phyloP scores from a whole-genome alignment of 106 monocot species.

The Allium sativum region DNA sequence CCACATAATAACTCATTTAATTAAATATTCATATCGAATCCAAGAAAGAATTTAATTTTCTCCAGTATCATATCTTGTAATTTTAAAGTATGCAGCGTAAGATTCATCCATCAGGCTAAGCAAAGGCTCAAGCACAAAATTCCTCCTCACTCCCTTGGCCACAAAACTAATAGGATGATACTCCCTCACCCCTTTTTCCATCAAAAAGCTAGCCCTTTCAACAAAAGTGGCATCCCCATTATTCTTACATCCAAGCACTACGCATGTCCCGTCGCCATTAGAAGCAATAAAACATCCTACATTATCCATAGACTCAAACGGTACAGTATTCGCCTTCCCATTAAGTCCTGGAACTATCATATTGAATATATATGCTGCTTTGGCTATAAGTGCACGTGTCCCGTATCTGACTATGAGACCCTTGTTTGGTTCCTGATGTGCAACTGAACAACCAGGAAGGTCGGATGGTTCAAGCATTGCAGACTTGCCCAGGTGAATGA shows the following conservation, averaged over 20 bases:
- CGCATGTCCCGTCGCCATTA: not conserved
- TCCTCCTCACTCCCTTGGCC: slow-evolving; percentile 36
- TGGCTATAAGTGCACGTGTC: slow-evolving; percentile 11
- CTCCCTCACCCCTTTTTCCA: slow-evolving; percentile 24
- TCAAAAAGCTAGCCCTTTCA: slow-evolving; percentile 36
- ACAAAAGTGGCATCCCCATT: slow-evolving; percentile 17
- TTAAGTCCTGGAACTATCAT: slow-evolving; percentile 38
- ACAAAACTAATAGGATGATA: slow-evolving; percentile 70
- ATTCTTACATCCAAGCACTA: slow-evolving; percentile 23
- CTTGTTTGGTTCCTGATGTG: slow-evolving; percentile 26
- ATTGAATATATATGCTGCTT: slow-evolving; percentile 1
- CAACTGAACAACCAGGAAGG: slow-evolving; percentile 54
- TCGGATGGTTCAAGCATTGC: slow-evolving; percentile 69
- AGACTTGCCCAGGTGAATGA: not conserved
- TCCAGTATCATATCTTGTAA: not conserved
- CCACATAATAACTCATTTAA: too few species aligned
- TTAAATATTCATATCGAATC: too few species aligned
- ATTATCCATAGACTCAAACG: slow-evolving; percentile 37
- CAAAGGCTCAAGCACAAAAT: slow-evolving; percentile 61
- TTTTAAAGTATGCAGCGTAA: slow-evolving; percentile 53
- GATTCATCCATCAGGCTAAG: slow-evolving; percentile 28
- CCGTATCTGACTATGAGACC: slow-evolving; percentile 14
- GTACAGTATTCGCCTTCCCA: slow-evolving; percentile 26
- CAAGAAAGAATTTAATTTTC: too few species aligned
- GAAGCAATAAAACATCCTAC: slow-evolving; percentile 42